Evolutionary conservation across 1,284 basidiomycete genomes (phyloP).

Genomic region (Heliocybe sulcata): DNA sequence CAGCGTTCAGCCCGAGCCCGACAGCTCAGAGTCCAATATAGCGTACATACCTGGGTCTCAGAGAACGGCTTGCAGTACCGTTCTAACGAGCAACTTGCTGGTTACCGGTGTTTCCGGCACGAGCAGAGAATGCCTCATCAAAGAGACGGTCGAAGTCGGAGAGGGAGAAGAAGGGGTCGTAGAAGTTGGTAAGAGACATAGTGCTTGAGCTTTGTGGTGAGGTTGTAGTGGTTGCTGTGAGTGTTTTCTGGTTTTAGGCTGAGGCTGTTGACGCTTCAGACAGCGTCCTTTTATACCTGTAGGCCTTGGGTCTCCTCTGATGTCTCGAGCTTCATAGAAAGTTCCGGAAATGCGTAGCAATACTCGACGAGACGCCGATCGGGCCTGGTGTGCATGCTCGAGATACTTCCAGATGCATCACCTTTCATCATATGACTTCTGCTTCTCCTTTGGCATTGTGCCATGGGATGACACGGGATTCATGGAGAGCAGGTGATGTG

Average conservation of each 20-base stretch:
- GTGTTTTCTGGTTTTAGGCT: background rate
- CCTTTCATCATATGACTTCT: background rate
- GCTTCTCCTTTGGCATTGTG: background rate
- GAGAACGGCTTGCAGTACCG: background rate
- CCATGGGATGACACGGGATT: background rate
- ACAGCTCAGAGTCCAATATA: background rate
- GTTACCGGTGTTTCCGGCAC: background rate
- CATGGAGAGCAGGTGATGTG: background rate
- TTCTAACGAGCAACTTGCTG: background rate
- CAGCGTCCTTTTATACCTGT: background rate
- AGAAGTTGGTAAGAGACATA: conserved; percentile 3
- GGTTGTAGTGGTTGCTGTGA: background rate
- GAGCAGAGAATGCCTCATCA: conserved; percentile 3
- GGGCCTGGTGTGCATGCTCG: background rate
- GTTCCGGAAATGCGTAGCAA: background rate
- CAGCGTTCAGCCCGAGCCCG: conserved; percentile 6
- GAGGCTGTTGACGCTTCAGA: background rate
- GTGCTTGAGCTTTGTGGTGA: background rate
- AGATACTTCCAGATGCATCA: background rate
- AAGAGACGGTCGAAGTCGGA: conserved; percentile 5
- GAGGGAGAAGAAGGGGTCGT: conserved; percentile 1
- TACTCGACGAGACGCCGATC: background rate
- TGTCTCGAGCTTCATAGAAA: background rate
- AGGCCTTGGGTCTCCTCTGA: background rate
- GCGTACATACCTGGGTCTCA: conserved; percentile 6